Base-by-base conservation (phyloP, 805 yeast species). In the Kodamaea sagamina region DNA sequence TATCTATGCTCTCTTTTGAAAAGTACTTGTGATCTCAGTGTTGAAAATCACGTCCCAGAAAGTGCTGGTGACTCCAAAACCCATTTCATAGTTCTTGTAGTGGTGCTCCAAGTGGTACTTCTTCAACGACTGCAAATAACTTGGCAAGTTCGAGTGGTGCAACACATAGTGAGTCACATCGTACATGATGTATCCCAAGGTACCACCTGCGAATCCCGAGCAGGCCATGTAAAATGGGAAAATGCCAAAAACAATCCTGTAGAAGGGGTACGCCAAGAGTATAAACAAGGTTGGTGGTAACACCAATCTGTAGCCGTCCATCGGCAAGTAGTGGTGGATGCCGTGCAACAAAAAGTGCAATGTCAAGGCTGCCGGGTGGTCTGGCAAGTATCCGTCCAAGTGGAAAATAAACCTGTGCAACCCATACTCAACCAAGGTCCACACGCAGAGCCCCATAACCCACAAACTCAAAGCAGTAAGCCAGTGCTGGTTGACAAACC, bases 61-160 rank as follows among this genome's bases (percentile, higher is more conserved):
- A 68, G 79, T 82, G 48, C 89, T 78, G 22, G 98, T 89, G 49
- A 93, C 98, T 53, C 99, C 99, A 55, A 90, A 93, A 1, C 98
- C 99, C 54, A 90, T 71, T 67, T 95, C 96, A 66, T 88, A 93
- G 68, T 93, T 92, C 72, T 92, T 90, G 74, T 93, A 93, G 63
- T 93, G 99, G 67, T 93, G 99, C 64, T 92, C 98, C 67, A 93
- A 77, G 65, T 93, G 99, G 62, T 89, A 84, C 39, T 86, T 87
- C 67, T 93, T 93, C 59, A 89, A 71, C 22, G 78, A 81, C 62
- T 87, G 89, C 67, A 89, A 71, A 60, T 74, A 85, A 31, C 69
- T 57, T 17, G 99, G 99, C 57, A 93, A 74, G 58, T 75, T 77
- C 28, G 87, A 79, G 67, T 93, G 99, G 62, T 93, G 99, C 60